phyloP scores from a whole-genome alignment of 805 yeast species.

The Torulaspora quercuum region DNA sequence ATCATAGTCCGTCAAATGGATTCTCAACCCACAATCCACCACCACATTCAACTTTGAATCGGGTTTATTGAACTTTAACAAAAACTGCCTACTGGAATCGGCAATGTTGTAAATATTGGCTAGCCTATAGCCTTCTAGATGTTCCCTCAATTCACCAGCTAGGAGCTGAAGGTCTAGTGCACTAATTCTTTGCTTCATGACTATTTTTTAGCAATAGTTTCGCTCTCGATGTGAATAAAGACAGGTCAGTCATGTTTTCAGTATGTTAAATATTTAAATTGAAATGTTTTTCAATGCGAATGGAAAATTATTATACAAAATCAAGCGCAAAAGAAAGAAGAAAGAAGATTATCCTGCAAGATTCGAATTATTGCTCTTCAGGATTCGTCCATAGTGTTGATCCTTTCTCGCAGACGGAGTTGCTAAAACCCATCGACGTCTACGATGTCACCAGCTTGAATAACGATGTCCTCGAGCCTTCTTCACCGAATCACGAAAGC shows the following conservation, averaged over 20 bases:
- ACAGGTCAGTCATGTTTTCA: no score
- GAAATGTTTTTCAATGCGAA: background rate
- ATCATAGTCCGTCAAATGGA: slow-evolving; percentile 75
- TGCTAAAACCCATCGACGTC: no score
- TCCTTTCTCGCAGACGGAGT: no score
- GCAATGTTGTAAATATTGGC: slow-evolving; percentile 83
- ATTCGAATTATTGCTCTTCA: no score
- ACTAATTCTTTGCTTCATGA: slow-evolving; percentile 74
- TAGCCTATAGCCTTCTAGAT: slow-evolving; percentile 62
- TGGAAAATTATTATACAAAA: background rate
- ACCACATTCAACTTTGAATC: slow-evolving; percentile 74
- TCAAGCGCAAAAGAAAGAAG: background rate
- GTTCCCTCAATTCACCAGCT: slow-evolving; percentile 57
- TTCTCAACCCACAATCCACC: slow-evolving; percentile 81
- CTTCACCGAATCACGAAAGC: no score
- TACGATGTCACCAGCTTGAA: no score
- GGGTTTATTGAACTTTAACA: slow-evolving; percentile 77
- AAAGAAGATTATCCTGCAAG: background rate
- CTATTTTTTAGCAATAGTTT: no score
- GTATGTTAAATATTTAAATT: no score
- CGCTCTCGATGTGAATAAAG: no score
- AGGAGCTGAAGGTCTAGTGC: slow-evolving; percentile 77
- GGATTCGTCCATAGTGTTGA: no score
- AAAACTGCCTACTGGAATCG: slow-evolving; percentile 64
- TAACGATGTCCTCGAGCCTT: no score